Evolutionary conservation across 257 asterid species (phyloP).

Genomic region (Sherardia arvensis): DNA sequence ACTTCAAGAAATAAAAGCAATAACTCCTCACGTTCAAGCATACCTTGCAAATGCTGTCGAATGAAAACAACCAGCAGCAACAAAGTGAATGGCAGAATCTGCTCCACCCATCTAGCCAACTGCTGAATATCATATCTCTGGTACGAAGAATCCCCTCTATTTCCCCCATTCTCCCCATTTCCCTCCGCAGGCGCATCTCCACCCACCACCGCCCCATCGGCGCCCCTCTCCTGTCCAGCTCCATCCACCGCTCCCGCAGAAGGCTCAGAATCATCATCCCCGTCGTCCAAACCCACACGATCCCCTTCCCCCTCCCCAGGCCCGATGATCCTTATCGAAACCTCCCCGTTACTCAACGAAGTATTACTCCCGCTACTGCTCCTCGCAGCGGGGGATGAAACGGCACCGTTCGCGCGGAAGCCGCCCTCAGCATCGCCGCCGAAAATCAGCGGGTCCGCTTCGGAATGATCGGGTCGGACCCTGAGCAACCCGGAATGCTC

Average conservation of each 20-base stretch:
- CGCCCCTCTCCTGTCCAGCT: conserved; percentile 11
- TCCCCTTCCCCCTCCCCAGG: conserved; percentile 29
- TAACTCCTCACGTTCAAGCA: background rate
- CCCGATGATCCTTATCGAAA: conserved; percentile 64
- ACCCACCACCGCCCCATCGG: conserved; percentile 5
- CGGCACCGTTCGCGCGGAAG: conserved; percentile 8
- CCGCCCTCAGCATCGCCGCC: conserved; percentile 11
- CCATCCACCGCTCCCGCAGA: conserved; percentile 11
- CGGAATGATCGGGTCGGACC: conserved; percentile 47
- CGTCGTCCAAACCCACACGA: conserved; percentile 22
- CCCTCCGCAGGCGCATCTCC: conserved; percentile 14
- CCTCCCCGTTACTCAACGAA: conserved; percentile 44
- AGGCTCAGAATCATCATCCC: conserved; percentile 23
- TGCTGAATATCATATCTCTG: conserved; percentile 78
- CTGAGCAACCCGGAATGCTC: conserved; percentile 62
- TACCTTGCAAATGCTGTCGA: conserved; percentile 95
- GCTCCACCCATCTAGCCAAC: conserved; percentile 85
- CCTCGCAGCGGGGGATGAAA: conserved; percentile 1
- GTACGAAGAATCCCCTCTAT: conserved; percentile 34
- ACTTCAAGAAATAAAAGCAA: background rate
- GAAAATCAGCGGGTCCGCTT: conserved; percentile 31
- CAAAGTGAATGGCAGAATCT: conserved; percentile 79
- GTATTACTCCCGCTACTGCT: conserved; percentile 7
- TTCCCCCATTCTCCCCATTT: conserved; percentile 8
- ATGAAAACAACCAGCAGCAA: conserved; percentile 78